These are phyloP conservation scores for Citrus maxima DNA, from an alignment of 345 rosid genomes.

Conservation along the genomic window DNA sequence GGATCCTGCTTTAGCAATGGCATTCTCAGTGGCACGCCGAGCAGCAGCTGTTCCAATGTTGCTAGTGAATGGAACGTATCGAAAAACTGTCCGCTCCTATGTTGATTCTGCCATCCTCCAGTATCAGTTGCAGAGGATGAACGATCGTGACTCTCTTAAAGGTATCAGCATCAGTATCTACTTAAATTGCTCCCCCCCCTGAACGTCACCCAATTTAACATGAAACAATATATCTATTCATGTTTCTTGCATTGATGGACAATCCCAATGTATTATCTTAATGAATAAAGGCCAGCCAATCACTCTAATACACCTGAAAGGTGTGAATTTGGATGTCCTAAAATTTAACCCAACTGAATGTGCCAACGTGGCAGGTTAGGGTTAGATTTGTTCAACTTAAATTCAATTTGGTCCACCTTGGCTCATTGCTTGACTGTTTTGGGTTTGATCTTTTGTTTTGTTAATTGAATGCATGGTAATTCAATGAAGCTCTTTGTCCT, in stretches of 20 bases:
- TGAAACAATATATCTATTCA: background rate
- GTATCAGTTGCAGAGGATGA: slow-evolving; percentile 83
- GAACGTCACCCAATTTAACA: background rate
- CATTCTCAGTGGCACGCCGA: slow-evolving; percentile 91
- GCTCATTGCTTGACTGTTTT: background rate
- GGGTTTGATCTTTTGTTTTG: slow-evolving; percentile 2
- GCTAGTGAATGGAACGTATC: slow-evolving; percentile 96
- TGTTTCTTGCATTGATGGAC: background rate
- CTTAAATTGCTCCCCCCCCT: background rate
- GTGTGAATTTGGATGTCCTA: background rate
- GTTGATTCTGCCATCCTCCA: slow-evolving; percentile 92
- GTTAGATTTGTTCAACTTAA: background rate
- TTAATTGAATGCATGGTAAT: background rate
- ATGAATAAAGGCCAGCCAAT: background rate
- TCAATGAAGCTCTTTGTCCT: background rate
- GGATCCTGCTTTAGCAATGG: slow-evolving; percentile 99
- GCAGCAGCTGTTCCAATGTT: slow-evolving; percentile 96
- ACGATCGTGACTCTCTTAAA: slow-evolving; percentile 73
- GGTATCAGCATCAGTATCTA: slow-evolving; percentile 37
- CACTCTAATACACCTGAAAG: background rate
- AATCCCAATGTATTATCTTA: background rate
- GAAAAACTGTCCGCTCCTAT: slow-evolving; percentile 87
- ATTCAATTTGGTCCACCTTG: background rate
- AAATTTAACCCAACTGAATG: background rate
- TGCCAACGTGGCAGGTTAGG: background rate